phyloP scores from a whole-genome alignment of 192 early-diverging fungal species.

The Entomortierella beljakovae region DNA sequence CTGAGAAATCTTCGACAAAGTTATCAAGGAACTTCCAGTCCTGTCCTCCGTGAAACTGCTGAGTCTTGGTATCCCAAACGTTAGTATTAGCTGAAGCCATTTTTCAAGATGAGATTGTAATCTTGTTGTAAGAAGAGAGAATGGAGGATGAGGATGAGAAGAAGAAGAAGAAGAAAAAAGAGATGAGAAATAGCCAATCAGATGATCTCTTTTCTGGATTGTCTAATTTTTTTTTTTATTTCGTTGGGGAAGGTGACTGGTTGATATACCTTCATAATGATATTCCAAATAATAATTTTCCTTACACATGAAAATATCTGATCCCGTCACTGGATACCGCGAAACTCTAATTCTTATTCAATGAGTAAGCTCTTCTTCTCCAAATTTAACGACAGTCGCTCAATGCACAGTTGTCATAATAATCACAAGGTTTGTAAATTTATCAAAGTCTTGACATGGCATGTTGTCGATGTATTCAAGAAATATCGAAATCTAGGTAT shows the following conservation, averaged over 20 bases:
- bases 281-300: not conserved
- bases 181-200: not conserved
- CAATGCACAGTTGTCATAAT: no score
- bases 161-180: not conserved
- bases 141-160: not conserved
- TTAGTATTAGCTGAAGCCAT: conserved; percentile 34
- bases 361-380: no score
- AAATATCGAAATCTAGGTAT: no score
- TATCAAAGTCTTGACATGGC: no score
- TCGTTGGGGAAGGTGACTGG: conserved; percentile 3
- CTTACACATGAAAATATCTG: not conserved
- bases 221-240: not conserved
- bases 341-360: no score
- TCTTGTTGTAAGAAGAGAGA: not conserved
- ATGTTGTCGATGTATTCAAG: no score
- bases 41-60: conserved; percentile 92
- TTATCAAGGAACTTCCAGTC: conserved; percentile 84
- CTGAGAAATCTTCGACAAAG: conserved; percentile 93
- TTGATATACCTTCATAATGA: not conserved
- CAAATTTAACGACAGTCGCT: no score
- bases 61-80: conserved; percentile 88
- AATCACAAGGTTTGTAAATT: no score
- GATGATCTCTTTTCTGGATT: not conserved
- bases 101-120: conserved; percentile 2
- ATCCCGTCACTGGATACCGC: no score